Conservation (phyloP, 2,329 filamentous ascomycete genomes). For the Rutstroemia sp. region DNA sequence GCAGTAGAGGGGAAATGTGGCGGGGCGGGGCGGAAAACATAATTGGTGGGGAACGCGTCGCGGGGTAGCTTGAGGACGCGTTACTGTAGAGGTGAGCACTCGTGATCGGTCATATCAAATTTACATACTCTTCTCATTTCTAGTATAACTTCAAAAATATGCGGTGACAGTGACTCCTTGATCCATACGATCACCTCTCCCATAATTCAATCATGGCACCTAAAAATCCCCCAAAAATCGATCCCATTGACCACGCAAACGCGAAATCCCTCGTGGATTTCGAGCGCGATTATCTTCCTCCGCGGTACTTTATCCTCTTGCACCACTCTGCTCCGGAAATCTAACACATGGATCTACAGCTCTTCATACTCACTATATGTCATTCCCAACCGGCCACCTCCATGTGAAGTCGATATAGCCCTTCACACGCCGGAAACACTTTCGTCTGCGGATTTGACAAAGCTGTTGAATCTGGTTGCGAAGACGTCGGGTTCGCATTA, state of each 20-base stretch:
- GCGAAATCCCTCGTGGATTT: conserved; percentile 41
- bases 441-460: conserved; percentile 37
- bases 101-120: background rate
- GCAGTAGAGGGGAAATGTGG: background rate
- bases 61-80: conserved; percentile 1
- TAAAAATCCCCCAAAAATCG: background rate
- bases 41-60: conserved; percentile 4
- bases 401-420: conserved; percentile 32
- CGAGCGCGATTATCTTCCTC: conserved; percentile 39
- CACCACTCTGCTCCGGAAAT: background rate
- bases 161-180: background rate
- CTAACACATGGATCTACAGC: conserved; percentile 10
- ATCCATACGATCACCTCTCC: background rate
- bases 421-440: conserved; percentile 38
- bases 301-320: conserved; percentile 22
- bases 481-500: conserved; percentile 60
- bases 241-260: conserved; percentile 41
- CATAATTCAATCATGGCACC: too few relatives aligned
- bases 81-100: too few relatives aligned
- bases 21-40: conserved; percentile 2
- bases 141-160: too few relatives aligned
- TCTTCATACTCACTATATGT: background rate
- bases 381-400: background rate
- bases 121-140: too few relatives aligned
- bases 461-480: conserved; percentile 52